Percentiles rank a stretch among this genome's conserved stretches.
Evolutionary conservation across 2,329 filamentous ascomycete species (phyloP).

Genomic region (Elsinoe perseae): DNA sequence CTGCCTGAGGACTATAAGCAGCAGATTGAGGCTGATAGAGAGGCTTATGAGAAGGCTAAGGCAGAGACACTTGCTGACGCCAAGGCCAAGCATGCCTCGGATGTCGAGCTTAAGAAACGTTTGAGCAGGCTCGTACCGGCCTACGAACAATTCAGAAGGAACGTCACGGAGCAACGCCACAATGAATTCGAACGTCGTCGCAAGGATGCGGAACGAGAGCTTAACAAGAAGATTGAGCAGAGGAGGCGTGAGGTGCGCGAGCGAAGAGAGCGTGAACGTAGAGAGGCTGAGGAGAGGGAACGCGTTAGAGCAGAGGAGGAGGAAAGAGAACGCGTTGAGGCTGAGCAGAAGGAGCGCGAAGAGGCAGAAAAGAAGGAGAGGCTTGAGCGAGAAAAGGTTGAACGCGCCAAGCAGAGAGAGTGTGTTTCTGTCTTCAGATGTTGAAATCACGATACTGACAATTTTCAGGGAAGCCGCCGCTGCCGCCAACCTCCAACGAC

Average conservation of each 20-base stretch:
- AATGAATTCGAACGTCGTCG: slow-evolving; percentile 94
- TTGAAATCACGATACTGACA: slow-evolving; percentile 28
- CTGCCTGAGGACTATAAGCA: slow-evolving; percentile 73
- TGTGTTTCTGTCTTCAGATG: slow-evolving; percentile 32
- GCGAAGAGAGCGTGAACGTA: slow-evolving; percentile 70
- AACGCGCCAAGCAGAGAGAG: slow-evolving; percentile 52
- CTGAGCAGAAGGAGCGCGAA: slow-evolving; percentile 70
- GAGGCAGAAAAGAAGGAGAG: slow-evolving; percentile 73
- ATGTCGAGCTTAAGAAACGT: slow-evolving; percentile 87
- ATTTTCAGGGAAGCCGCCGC: slow-evolving; percentile 53
- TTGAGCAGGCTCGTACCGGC: slow-evolving; percentile 73
- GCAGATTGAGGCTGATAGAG: slow-evolving; percentile 70
- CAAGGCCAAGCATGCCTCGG: slow-evolving; percentile 83
- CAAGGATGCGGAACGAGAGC: slow-evolving; percentile 82
- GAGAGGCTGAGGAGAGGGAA: slow-evolving; percentile 78
- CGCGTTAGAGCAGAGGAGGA: slow-evolving; percentile 71
- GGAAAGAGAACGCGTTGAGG: slow-evolving; percentile 71
- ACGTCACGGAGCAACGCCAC: slow-evolving; percentile 77
- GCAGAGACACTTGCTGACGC: slow-evolving; percentile 69
- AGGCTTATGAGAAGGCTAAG: slow-evolving; percentile 72
- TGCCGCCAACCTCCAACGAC: slow-evolving; percentile 57
- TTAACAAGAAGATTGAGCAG: slow-evolving; percentile 81
- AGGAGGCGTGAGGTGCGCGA: slow-evolving; percentile 86
- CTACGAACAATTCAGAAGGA: slow-evolving; percentile 76
- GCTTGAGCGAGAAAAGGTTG: slow-evolving; percentile 61